Evolutionary conservation across 2,329 filamentous ascomycete genomes (phyloP), one percentile per base, ranked within the genome.

Genomic region (Xylaria sp.): DNA sequence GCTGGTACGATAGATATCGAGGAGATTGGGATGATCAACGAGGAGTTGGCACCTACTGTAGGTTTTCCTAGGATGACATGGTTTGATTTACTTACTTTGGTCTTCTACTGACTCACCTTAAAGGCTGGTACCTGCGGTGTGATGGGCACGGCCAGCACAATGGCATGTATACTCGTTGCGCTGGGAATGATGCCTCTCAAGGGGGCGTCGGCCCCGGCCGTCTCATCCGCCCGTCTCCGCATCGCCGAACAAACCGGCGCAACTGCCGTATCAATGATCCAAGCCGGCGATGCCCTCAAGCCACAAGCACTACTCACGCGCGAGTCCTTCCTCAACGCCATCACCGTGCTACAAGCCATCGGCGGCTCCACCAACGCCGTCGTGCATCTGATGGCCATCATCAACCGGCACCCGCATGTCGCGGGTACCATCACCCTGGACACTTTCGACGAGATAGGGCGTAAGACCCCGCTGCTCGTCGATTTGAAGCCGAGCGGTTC

Each of bases 131-230:
- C 92, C 0, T 96, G 92, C 67, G 92, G 92, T 49, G 92, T 94
- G 17, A 96, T 96, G 92, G 95, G 92, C 67, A 96, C 92, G 0
- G 92, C 92, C 6, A 94, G 92, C 72, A 96, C 92, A 1, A 94
- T 96, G 91, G 91, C 92, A 1, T 94, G 91, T 5, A 86, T 92
- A 15, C 90, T 94, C 21, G 92, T 92, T 64, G 92, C 87, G 0
- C 88, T 96, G 70, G 92, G 92, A n/a, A 82, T 96, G 68, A 90
- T 91, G 61, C 83, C 94, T 0, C 89, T 93, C 7, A 87, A 87
- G 5, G 92, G 90, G 0, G 92, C 91, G 0, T 91, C 90, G 0
- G 92, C 90, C 0, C 91, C 92, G 0, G 92, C 92, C 0, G 87
- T 90, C 3, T 92, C 89, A 0, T 90, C 92, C 0, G 83, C 90